Base-by-base conservation (phyloP, 2,329 filamentous ascomycete genomes). In the Pezicula radicicola region DNA sequence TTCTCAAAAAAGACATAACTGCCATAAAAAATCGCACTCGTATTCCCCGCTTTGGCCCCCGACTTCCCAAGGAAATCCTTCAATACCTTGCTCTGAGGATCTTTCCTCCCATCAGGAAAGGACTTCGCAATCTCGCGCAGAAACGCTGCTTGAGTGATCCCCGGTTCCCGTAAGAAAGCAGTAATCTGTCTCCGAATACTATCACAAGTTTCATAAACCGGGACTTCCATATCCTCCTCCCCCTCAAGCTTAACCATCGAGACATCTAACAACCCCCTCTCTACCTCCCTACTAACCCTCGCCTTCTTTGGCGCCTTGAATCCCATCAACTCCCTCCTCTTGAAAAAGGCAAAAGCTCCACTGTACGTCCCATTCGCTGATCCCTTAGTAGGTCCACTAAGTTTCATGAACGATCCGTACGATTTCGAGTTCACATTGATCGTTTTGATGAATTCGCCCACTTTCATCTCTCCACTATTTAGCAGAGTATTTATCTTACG, bases 1-100 rank as follows among this genome's bases (percentile, higher is more conserved):
- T 84, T 84, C 68, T 85, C 80, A 58, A 84, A 84, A 63, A 76
- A 82, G 18, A 81, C 72, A 60, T 84, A 84, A 0, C 70, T 72
- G 3, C 73, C 74, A 57, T 84, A 83, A 60, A 75, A 84, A 1
- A 77, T 68, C 8, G 59, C 57, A 48, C 68, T 76, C 3, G 72
- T 76, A 49, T 78, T 78, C 4, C 81, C 80, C 2, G 70, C 68
- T 9, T 66, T 68, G 0, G 72, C 52, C 0, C 79, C 80, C 50
- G 74, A 77, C 59, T 78, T 77, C 6, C 61, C 62, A 47, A 80
- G 70, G 58, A 84, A 84, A 37, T 71, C 67, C 30, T 68, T 70
- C 16, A 83, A 68, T 51, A 76, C 71, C 45, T 70, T 71, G 3
- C 70, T 61, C 30, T 73, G 71, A 21, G 40, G 40, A 10, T 80